A percentile compares a stretch with the other conserved stretches of the same genome.
phyloP scores from a whole-genome alignment of 306 rosid genomes.

The Quercus agrifolia region DNA sequence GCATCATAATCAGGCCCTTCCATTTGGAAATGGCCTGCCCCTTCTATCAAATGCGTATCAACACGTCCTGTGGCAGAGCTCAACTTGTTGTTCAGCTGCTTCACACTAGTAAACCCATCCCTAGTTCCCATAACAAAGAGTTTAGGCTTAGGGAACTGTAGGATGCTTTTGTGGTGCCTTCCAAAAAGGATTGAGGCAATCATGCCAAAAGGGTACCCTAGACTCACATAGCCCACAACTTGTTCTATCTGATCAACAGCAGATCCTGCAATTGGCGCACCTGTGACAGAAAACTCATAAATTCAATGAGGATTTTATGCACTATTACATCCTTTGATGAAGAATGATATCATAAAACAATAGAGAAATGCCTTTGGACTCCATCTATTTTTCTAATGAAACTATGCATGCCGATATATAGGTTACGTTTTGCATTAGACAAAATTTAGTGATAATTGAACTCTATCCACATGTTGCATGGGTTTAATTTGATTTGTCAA shows the following conservation, averaged over 20 bases:
- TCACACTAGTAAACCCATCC: slow-evolving; percentile 85
- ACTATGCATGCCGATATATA: neutral
- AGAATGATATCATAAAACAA: neutral
- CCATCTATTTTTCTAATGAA: neutral
- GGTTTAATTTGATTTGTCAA: no score
- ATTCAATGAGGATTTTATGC: neutral
- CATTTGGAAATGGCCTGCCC: slow-evolving; percentile 86
- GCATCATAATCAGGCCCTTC: slow-evolving; percentile 83
- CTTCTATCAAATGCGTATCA: slow-evolving; percentile 72
- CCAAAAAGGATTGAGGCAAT: slow-evolving; percentile 85
- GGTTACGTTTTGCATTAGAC: neutral
- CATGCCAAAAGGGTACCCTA: slow-evolving; percentile 96
- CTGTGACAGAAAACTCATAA: slow-evolving; percentile 31
- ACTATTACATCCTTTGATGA: neutral
- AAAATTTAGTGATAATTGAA: neutral
- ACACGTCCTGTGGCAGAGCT: slow-evolving; percentile 58
- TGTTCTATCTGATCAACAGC: slow-evolving; percentile 75
- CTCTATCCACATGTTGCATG: no score
- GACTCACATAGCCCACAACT: slow-evolving; percentile 81
- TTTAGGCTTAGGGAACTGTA: slow-evolving; percentile 72
- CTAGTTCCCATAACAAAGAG: slow-evolving; percentile 86
- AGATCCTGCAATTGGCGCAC: slow-evolving; percentile 95
- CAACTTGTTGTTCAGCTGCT: slow-evolving; percentile 77
- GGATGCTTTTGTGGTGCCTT: slow-evolving; percentile 72
- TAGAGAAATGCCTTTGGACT: neutral